phyloP scores from a whole-genome alignment of 495 filamentous ascomycete genomes.

The Podospora pseudoanserina region DNA sequence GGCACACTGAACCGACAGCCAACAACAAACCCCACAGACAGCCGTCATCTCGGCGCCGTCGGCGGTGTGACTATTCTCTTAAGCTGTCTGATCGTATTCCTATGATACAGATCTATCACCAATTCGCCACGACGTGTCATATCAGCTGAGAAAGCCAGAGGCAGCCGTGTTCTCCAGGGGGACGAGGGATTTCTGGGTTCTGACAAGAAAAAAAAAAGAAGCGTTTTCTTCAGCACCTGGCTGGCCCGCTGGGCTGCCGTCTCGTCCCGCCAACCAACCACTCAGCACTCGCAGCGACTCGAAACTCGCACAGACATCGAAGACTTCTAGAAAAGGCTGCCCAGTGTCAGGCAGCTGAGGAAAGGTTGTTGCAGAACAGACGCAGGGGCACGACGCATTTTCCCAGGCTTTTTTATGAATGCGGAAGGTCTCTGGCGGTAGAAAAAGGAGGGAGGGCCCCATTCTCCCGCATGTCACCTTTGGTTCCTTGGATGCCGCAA shows the following conservation, averaged over 20 bases:
- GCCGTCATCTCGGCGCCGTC: too few relatives aligned
- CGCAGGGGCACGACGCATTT: constrained; percentile 1
- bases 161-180: background rate
- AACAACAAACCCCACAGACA: background rate
- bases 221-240: background rate
- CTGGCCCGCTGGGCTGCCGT: too few relatives aligned
- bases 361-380: constrained; percentile 4
- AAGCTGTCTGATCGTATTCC: too few relatives aligned
- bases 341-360: background rate
- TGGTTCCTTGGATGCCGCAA: constrained; percentile 3
- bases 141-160: background rate
- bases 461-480: background rate
- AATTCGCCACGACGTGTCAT: background rate
- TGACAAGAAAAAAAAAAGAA: background rate
- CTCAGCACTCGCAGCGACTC: constrained; percentile 10
- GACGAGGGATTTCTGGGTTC: background rate
- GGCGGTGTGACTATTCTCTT: too few relatives aligned
- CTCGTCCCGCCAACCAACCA: background rate
- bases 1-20: constrained; percentile 5
- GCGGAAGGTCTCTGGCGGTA: constrained; percentile 20
- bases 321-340: constrained; percentile 10
- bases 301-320: constrained; percentile 16
- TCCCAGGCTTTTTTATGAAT: constrained; percentile 14
- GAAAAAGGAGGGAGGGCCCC: background rate
- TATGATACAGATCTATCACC: too few relatives aligned